Conservation (phyloP, 805 yeast genomes). For the Metschnikowia baotianmanensis region DNA sequence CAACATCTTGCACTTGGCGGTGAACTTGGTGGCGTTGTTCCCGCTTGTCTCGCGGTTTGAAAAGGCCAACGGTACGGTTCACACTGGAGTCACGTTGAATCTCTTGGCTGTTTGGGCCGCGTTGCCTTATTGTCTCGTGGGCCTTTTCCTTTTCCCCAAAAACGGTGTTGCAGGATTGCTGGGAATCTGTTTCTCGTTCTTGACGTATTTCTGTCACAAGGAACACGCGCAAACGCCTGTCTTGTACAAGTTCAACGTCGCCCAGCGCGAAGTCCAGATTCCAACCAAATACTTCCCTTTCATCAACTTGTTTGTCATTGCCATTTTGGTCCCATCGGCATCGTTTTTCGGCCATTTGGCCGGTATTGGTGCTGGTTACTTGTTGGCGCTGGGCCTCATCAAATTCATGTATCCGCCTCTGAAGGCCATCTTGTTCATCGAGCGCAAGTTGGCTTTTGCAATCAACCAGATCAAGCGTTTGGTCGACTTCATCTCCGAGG, state of each 20-base stretch:
- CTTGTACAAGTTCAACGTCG: conserved; percentile 27
- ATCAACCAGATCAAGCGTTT: conserved; percentile 55
- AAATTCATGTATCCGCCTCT: conserved; percentile 64
- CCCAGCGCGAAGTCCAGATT: conserved; percentile 41
- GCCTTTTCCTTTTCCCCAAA: conserved; percentile 49
- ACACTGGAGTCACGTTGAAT: conserved; percentile 79
- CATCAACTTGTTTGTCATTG: conserved; percentile 43
- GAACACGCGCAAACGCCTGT: conserved; percentile 41
- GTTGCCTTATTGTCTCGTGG: conserved; percentile 54
- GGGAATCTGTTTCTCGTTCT: conserved; percentile 70
- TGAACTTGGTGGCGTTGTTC: conserved; percentile 56
- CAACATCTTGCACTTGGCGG: conserved; percentile 56
- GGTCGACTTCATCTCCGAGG: conserved; percentile 59
- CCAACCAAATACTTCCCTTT: conserved; percentile 66
- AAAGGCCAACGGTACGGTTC: conserved; percentile 73
- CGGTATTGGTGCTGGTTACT: conserved; percentile 65
- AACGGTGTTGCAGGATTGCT: conserved; percentile 64
- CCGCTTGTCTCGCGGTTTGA: conserved; percentile 68
- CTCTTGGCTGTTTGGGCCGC: conserved; percentile 69
- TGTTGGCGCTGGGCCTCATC: conserved; percentile 56
- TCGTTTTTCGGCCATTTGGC: conserved; percentile 74
- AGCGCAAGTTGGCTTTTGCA: conserved; percentile 46
- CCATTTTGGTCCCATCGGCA: conserved; percentile 59
- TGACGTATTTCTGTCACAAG: conserved; percentile 57
- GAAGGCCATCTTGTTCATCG: conserved; percentile 62